Conservation (phyloP, 495 filamentous ascomycete genomes). For the Podospora didyma region DNA sequence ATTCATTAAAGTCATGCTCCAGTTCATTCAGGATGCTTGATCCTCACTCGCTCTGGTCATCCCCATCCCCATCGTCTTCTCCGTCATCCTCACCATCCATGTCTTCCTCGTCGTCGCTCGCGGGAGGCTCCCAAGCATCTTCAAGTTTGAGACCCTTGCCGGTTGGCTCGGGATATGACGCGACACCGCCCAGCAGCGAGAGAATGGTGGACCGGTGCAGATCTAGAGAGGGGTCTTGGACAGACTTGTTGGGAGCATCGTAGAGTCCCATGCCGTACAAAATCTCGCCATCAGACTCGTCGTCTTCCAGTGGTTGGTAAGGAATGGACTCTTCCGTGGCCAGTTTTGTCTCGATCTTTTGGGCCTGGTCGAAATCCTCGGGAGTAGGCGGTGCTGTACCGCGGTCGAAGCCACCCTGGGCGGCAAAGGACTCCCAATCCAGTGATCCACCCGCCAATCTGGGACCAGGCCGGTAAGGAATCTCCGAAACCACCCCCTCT, state of each 20-base stretch:
- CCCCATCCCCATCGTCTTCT: constrained; percentile 29
- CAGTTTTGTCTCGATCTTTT: constrained; percentile 21
- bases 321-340: constrained; percentile 42
- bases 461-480: constrained; percentile 14
- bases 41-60: constrained; percentile 25
- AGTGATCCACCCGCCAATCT: constrained; percentile 16
- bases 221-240: constrained; percentile 26
- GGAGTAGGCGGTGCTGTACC: constrained; percentile 58
- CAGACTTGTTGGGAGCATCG: constrained; percentile 54
- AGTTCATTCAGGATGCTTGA: background rate
- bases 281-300: constrained; percentile 58
- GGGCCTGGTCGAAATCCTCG: constrained; percentile 39
- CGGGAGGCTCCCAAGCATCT: constrained; percentile 75
- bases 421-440: constrained; percentile 39
- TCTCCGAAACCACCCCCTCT: constrained; percentile 2
- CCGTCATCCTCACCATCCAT: constrained; percentile 44
- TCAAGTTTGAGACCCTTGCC: constrained; percentile 80
- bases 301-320: constrained; percentile 39
- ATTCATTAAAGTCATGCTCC: background rate
- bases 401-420: constrained; percentile 28
- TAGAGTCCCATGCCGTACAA: constrained; percentile 83
- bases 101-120: constrained; percentile 54
- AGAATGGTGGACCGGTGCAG: constrained; percentile 48
- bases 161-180: constrained; percentile 30
- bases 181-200: constrained; percentile 40